These are phyloP conservation scores for Triticum turgidum DNA, from an alignment of 176 grass and related monocot genomes.

Conservation along the genomic window DNA sequence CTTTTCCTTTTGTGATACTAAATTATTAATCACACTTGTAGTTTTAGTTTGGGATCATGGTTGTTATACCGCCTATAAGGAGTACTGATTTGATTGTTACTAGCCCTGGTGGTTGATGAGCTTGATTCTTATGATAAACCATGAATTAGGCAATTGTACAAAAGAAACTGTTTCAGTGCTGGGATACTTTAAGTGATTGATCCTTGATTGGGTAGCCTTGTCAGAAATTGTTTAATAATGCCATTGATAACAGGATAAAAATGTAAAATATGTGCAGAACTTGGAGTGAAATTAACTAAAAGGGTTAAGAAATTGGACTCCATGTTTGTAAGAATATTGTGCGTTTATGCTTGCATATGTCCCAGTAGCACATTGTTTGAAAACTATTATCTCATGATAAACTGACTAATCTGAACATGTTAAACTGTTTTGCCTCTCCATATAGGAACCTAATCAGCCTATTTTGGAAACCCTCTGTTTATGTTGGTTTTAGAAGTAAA, in stretches of 20 bases:
- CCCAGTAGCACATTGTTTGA: neutral
- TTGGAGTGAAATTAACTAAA: conserved; percentile 6
- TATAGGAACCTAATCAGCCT: neutral
- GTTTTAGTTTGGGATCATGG: neutral
- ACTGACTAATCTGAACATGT: neutral
- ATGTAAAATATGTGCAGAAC: neutral
- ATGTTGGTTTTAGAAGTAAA: neutral
- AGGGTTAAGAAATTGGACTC: neutral
- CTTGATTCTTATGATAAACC: neutral
- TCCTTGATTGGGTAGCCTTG: neutral
- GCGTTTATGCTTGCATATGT: conserved; percentile 12
- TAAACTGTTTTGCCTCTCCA: neutral
- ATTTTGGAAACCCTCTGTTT: neutral
- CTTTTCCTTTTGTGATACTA: neutral
- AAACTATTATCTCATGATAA: conserved; percentile 2
- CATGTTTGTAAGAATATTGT: conserved; percentile 3
- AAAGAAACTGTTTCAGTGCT: neutral
- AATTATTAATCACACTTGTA: neutral
- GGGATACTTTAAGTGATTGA: neutral
- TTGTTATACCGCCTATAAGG: neutral
- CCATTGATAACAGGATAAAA: neutral
- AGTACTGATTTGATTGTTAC: neutral
- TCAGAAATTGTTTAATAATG: conserved; percentile 14
- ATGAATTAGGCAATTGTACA: neutral
- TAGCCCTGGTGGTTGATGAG: neutral